Evolutionary conservation across 2,329 filamentous ascomycete genomes (phyloP), one percentile per base, ranked within the genome.

Genomic region (Geoglossum cookeanum): DNA sequence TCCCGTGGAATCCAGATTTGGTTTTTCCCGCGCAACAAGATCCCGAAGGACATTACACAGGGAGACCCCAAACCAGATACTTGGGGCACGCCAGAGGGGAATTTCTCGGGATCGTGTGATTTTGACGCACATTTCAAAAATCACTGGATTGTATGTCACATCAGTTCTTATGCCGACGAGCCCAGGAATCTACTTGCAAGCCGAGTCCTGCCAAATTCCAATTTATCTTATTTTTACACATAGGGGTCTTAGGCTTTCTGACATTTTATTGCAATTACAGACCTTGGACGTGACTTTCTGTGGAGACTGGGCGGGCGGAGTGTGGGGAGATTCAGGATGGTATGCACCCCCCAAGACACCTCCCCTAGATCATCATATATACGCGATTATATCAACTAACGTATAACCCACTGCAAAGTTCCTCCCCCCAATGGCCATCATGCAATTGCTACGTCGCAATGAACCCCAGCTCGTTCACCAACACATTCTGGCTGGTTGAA

Each of bases 1-100:
- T 62, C 63, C 27, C 66, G 68, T 4, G 69, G 65, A 2, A 70
- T 76, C 62, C 68, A 70, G 56, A 67, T 75, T n/a, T 76, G 74
- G 73, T 71, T 71, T 58, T 75, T 71, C 59, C 64, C 71, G 0
- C 61, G 67, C 3, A 15, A 15, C 30, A 61, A 65, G n/a, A 68
- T 75, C 0, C 74, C 74, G 0, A 60, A 60, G 2, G 72, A 75
- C 55, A 71, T 75, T 59, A 62, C 62, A 9, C 65, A 58, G 47
- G 68, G 68, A 1, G 67, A 62, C 8, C 73, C 74, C 0, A 65
- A 73, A 59, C 71, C 72, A 0, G 63, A 60, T 8, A 60, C 59
- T 5, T 75, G 74, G 74, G 69, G 71, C 29, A 62, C 63, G 5
- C 72, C 73, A 1, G 61, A 65, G 52, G 69, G 68, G 29, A 68